Conservation (phyloP, 257 asterid genomes). For the Ballota nigra region DNA sequence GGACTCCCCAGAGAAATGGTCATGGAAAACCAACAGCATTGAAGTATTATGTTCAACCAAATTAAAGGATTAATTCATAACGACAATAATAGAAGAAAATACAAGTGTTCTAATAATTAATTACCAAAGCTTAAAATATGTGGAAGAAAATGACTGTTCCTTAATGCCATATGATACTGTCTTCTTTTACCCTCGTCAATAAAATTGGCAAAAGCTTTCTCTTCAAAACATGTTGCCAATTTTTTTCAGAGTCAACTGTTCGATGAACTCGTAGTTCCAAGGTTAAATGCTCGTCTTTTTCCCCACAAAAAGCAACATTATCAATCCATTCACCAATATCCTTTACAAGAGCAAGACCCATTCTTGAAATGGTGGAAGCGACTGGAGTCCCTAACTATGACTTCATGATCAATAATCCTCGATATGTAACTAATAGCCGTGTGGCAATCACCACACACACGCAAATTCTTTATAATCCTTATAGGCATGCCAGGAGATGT, state of each 20-base stretch:
- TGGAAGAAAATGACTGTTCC: not conserved
- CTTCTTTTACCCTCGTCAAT: not conserved
- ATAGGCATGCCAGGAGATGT: slow-evolving; percentile 73
- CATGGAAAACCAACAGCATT: not conserved
- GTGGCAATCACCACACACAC: slow-evolving; percentile 92
- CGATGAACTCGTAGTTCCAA: not conserved
- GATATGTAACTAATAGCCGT: slow-evolving; percentile 65
- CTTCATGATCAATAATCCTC: slow-evolving; percentile 66
- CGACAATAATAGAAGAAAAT: not conserved
- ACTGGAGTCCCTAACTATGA: slow-evolving; percentile 79
- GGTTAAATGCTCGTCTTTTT: not conserved
- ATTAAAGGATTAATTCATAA: not conserved
- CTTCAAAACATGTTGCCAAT: not conserved
- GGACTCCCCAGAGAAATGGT: not conserved
- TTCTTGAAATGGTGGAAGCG: slow-evolving; percentile 90
- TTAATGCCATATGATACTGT: not conserved
- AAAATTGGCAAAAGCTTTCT: not conserved
- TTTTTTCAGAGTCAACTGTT: no score
- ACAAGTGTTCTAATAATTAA: not conserved
- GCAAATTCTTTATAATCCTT: slow-evolving; percentile 86
- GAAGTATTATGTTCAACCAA: not conserved
- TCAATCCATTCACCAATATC: slow-evolving; percentile 64
- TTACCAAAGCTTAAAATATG: not conserved
- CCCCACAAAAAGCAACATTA: not conserved
- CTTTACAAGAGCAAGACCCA: slow-evolving; percentile 88